phyloP scores from a whole-genome alignment of 257 asterid species.

The Rauvolfia tetraphylla region DNA sequence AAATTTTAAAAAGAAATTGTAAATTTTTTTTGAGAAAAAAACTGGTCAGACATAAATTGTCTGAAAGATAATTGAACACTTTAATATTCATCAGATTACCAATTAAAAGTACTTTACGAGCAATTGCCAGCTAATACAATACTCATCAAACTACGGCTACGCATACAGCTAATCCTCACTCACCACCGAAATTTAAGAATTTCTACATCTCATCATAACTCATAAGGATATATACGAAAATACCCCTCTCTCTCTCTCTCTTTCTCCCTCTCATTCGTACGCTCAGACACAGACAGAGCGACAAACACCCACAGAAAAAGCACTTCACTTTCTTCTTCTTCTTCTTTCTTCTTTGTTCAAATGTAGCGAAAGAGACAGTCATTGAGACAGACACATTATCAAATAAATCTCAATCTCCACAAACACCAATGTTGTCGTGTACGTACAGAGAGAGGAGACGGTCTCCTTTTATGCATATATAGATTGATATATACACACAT shows the following conservation, averaged over 20 bases:
- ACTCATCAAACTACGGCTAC: neutral
- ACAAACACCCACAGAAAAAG: neutral
- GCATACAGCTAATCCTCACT: constrained; percentile 16
- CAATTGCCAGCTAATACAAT: constrained; percentile 25
- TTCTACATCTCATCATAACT: neutral
- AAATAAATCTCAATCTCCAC: neutral
- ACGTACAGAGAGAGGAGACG: neutral
- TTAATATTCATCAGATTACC: neutral
- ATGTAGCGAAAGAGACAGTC: constrained; percentile 13
- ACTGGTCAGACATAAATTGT: too few relatives aligned
- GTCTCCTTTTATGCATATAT: neutral
- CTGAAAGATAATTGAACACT: too few relatives aligned
- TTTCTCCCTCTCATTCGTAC: neutral
- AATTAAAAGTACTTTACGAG: neutral
- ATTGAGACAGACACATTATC: neutral
- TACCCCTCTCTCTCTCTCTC: neutral
- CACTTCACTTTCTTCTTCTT: neutral
- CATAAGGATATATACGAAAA: neutral
- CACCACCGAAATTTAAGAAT: constrained; percentile 9
- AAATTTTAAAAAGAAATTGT: too few relatives aligned
- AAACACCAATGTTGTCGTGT: neutral
- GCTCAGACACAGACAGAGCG: neutral
- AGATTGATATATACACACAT: neutral
- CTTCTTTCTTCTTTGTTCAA: neutral
- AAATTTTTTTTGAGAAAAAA: too few relatives aligned